A percentile compares a stretch with the other conserved stretches of the same genome.
phyloP scores from a whole-genome alignment of 805 yeast species.

The Lipomyces orientalis region DNA sequence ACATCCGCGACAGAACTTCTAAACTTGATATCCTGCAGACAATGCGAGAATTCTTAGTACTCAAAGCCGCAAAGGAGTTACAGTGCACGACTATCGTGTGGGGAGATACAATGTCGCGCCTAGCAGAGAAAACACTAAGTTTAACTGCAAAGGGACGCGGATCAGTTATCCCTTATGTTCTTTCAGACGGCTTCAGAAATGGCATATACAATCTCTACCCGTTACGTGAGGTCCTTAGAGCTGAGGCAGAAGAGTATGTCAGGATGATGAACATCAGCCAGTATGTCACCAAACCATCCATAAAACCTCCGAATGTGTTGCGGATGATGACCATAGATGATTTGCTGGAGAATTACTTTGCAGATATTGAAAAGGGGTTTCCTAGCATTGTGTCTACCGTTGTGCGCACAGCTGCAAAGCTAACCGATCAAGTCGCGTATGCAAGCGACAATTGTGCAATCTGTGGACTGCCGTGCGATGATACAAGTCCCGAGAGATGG shows the following conservation, averaged over 20 bases:
- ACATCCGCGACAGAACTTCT: constrained; percentile 57
- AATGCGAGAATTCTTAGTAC: constrained; percentile 55
- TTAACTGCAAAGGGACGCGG: constrained; percentile 89
- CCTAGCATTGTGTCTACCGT: constrained; percentile 93
- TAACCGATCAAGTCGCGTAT: constrained; percentile 44
- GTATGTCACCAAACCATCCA: constrained; percentile 42
- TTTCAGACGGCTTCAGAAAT: constrained; percentile 18
- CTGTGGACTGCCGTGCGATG: constrained; percentile 61
- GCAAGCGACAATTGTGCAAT: constrained; percentile 54
- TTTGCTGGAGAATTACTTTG: constrained; percentile 73
- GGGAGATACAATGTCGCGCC: constrained; percentile 80
- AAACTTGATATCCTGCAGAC: constrained; percentile 64
- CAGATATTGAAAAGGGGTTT: constrained; percentile 72
- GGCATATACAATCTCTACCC: constrained; percentile 65
- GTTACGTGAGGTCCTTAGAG: constrained; percentile 70
- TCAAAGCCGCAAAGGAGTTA: constrained; percentile 53
- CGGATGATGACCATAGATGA: constrained; percentile 84
- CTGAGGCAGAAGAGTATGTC: constrained; percentile 68
- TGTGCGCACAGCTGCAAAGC: constrained; percentile 82
- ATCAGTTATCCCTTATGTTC: constrained; percentile 57
- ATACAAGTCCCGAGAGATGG: constrained; percentile 64
- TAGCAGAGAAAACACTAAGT: constrained; percentile 81
- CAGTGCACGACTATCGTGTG: constrained; percentile 64
- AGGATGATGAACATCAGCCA: constrained; percentile 50
- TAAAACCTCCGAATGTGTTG: constrained; percentile 51